phyloP scores from a whole-genome alignment of 306 rosid species.

The Vigna angularis region DNA sequence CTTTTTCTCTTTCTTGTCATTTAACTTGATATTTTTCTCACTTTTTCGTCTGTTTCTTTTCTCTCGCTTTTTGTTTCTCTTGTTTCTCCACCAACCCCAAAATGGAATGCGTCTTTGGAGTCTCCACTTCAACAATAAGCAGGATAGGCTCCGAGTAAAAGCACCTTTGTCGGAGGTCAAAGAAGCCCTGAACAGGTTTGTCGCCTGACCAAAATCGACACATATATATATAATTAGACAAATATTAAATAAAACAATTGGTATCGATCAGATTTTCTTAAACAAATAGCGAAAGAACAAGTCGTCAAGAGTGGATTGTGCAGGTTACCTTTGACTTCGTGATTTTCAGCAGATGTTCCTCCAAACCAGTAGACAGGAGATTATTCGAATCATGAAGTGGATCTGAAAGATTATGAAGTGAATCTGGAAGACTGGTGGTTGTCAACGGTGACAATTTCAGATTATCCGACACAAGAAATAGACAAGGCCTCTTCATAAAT shows the following conservation, averaged over 20 bases:
- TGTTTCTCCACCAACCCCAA: neutral
- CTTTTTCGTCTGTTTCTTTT: neutral
- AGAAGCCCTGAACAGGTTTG: slow-evolving; percentile 11
- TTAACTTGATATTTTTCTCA: too few relatives aligned
- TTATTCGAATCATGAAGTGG: too few relatives aligned
- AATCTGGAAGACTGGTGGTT: too few relatives aligned
- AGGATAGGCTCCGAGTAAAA: slow-evolving; percentile 8
- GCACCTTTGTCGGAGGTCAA: neutral
- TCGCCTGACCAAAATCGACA: neutral
- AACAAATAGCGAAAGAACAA: neutral
- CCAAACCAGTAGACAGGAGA: neutral
- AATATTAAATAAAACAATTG: neutral
- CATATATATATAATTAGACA: neutral
- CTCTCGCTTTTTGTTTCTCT: neutral
- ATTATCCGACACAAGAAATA: neutral
- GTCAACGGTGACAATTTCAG: neutral
- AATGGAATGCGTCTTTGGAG: neutral
- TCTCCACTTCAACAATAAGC: neutral
- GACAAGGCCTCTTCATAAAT: neutral
- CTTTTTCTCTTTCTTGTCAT: too few relatives aligned
- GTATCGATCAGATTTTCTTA: neutral
- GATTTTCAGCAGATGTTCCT: neutral
- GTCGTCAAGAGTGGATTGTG: neutral
- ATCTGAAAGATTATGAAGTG: too few relatives aligned
- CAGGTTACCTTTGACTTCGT: neutral